Evolutionary conservation across 192 early-diverging fungal genomes (phyloP), one percentile per base, ranked within the genome.

Genomic region (Coemansia interrupta): DNA sequence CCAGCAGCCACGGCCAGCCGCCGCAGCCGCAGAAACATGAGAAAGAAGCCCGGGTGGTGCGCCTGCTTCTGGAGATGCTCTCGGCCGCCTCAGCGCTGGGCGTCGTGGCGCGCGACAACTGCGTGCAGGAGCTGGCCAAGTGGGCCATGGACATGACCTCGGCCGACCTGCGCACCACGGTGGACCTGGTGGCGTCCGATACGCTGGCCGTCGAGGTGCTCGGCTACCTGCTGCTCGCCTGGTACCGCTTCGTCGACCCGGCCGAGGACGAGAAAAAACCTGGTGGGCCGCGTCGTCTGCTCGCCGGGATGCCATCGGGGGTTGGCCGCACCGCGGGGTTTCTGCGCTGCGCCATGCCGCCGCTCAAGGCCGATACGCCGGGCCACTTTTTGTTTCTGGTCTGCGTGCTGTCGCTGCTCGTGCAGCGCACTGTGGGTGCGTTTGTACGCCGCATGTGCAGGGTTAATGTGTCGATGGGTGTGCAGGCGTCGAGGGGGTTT

Each of bases 261-360:
- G 48, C 23, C 1, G 41, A 41, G 17, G 29, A 62, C 15, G 41
- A 23, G 7, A 43, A 14, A 41, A 39, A 28, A 13, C 3, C 15
- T 10, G 19, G 18, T 3, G 24, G 20, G 4, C 41, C 20, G 36
- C 43, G 2, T 1, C 55, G 45, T 48, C 10, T 17, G 20, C 15
- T 41, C 7, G 23, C 50, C 6, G 5, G 19, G 0, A 19, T 64
- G 58, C 69, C 58, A 3, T 51, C 58, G 9, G 42, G 68, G 0
- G 22, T 67, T 1, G 58, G 45, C 15, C 70, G 64, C 49, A 66
- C 75, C 0, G 59, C 66, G 15, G 58, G 68, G 32, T 71, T 56
- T 19, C 20, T 78, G 49, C 46, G 22, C 51, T 59, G n/a, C n/a
- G n/a, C n/a, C n/a, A n/a, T n/a, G 1, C 62, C 61, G 20, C 56